These are phyloP conservation scores for Phialemonium atrogriseum DNA, from an alignment of 2,329 filamentous ascomycete genomes.

Conservation along the genomic window DNA sequence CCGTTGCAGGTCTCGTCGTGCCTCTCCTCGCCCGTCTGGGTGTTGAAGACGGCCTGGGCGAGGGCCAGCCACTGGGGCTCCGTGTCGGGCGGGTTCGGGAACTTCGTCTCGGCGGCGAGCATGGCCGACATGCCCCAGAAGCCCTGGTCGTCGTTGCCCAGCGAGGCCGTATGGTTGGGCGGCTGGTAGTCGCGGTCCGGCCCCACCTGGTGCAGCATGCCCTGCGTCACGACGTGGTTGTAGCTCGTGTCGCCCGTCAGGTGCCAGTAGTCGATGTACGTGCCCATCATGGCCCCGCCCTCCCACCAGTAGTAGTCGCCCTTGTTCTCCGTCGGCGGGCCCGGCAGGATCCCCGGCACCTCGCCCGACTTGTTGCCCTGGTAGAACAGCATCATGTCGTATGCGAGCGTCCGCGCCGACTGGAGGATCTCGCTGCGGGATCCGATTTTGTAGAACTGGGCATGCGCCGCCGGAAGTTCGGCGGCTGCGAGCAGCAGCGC, in stretches of 20 bases:
- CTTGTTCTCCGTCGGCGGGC: conserved; percentile 34
- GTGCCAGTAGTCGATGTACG: conserved; percentile 57
- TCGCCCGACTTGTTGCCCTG: conserved; percentile 34
- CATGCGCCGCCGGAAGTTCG: not conserved
- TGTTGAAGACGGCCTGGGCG: conserved; percentile 62
- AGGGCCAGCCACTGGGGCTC: conserved; percentile 55
- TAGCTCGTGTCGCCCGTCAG: conserved; percentile 51
- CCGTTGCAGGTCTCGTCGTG: conserved; percentile 57
- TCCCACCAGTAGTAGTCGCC: conserved; percentile 61
- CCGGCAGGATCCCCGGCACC: conserved; percentile 38
- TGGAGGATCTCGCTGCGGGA: not conserved
- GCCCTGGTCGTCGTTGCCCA: conserved; percentile 62
- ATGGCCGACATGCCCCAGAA: conserved; percentile 64
- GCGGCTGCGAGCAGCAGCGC: not conserved
- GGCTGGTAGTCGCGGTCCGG: conserved; percentile 48
- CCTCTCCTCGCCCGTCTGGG: conserved; percentile 49
- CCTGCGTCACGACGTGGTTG: conserved; percentile 43
- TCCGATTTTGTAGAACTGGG: conserved; percentile 3
- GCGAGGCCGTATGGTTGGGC: conserved; percentile 38
- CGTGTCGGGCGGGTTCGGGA: conserved; percentile 46
- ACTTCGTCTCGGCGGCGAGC: conserved; percentile 57
- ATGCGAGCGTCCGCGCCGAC: conserved; percentile 21
- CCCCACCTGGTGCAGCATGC: conserved; percentile 45
- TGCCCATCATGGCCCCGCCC: conserved; percentile 52
- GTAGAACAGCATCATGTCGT: conserved; percentile 38